Evolutionary conservation across 2,329 filamentous ascomycete species (phyloP).

Genomic region (Hymenoscyphus fraxineus): DNA sequence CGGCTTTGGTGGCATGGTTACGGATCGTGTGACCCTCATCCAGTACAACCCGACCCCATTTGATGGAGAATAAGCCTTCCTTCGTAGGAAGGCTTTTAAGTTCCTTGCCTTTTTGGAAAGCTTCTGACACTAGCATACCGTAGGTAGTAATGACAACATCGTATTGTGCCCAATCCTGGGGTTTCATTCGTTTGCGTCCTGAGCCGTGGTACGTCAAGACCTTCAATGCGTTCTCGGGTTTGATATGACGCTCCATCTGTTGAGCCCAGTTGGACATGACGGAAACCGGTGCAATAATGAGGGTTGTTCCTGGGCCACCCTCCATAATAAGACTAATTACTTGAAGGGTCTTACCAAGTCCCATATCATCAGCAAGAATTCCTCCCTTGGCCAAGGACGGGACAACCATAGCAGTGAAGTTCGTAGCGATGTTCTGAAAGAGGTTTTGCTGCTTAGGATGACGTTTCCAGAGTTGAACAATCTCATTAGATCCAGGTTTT

Average conservation of each 20-base stretch:
- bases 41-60: slow-evolving; percentile 76
- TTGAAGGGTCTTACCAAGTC: slow-evolving; percentile 85
- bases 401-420: slow-evolving; percentile 54
- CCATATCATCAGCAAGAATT: slow-evolving; percentile 91
- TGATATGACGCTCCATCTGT: slow-evolving; percentile 71
- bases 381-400: slow-evolving; percentile 73
- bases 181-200: slow-evolving; percentile 51
- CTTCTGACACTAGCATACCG: slow-evolving; percentile 68
- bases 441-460: slow-evolving; percentile 36
- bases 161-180: slow-evolving; percentile 57
- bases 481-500: slow-evolving; percentile 50
- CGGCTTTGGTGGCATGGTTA: slow-evolving; percentile 69
- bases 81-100: slow-evolving; percentile 39
- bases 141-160: slow-evolving; percentile 84
- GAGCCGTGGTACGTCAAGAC: slow-evolving; percentile 72
- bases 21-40: slow-evolving; percentile 83
- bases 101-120: slow-evolving; percentile 45
- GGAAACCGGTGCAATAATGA: slow-evolving; percentile 77
- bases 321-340: slow-evolving; percentile 72
- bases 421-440: slow-evolving; percentile 68
- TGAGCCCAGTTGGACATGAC: slow-evolving; percentile 90
- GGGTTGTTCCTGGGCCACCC: slow-evolving; percentile 56
- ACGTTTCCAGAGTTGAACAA: slow-evolving; percentile 76
- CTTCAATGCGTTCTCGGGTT: slow-evolving; percentile 56
- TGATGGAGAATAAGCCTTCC: slow-evolving; percentile 57